Evolutionary conservation across 257 asterid species (phyloP).

Genomic region (Ilex aquifolium): DNA sequence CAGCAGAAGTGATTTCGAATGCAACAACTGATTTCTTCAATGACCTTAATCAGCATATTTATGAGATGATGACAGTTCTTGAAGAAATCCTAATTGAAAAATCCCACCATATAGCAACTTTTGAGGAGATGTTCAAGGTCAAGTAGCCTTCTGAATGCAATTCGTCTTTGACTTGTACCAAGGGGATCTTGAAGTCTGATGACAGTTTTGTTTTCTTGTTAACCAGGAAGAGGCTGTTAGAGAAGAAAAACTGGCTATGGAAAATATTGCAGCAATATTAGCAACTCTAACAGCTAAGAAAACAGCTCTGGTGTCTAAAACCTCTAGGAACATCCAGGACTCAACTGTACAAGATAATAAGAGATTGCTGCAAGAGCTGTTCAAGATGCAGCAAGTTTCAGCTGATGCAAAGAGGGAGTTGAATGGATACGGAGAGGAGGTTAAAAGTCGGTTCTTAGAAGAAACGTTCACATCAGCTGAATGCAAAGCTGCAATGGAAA

Average conservation of each 20-base stretch:
- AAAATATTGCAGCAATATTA: constrained; percentile 56
- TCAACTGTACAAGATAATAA: constrained; percentile 43
- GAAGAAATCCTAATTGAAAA: constrained; percentile 48
- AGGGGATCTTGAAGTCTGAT: not conserved
- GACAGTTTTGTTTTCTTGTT: constrained; percentile 7
- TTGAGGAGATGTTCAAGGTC: constrained; percentile 67
- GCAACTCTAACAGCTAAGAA: constrained; percentile 50
- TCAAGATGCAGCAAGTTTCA: constrained; percentile 49
- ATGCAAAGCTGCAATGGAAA: constrained; percentile 44
- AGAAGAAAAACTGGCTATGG: constrained; percentile 62
- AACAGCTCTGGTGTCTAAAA: constrained; percentile 51
- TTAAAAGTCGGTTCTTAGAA: constrained; percentile 36
- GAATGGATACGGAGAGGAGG: constrained; percentile 44
- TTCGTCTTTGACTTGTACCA: not conserved
- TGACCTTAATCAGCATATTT: constrained; percentile 48
- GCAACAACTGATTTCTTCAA: constrained; percentile 56
- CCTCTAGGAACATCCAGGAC: constrained; percentile 55
- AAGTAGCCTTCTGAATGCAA: not conserved
- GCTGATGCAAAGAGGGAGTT: constrained; percentile 40
- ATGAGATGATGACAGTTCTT: constrained; percentile 47
- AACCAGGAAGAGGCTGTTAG: constrained; percentile 65
- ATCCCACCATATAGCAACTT: constrained; percentile 39
- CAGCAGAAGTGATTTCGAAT: constrained; percentile 57
- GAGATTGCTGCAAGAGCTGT: constrained; percentile 40
- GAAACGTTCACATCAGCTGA: constrained; percentile 49